Conservation (phyloP, 2,329 filamentous ascomycete genomes). For the Sclerotinia trifoliorum region DNA sequence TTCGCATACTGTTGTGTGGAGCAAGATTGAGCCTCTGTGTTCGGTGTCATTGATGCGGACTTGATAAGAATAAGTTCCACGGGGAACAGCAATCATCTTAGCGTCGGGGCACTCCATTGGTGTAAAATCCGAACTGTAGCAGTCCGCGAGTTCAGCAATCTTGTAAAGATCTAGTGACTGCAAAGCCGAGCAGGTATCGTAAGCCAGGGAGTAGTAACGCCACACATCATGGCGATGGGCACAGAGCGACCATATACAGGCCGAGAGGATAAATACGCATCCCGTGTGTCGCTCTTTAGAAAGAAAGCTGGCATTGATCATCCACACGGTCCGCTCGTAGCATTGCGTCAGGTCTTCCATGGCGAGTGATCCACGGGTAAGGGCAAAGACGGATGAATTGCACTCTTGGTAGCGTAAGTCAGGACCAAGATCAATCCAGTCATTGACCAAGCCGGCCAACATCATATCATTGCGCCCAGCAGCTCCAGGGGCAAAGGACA, state of each 20-base stretch:
- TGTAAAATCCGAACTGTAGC: not conserved
- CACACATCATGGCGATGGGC: not conserved
- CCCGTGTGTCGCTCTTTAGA: not conserved
- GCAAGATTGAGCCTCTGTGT: not conserved
- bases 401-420: slow-evolving; percentile 10
- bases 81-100: not conserved
- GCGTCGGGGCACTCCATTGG: not conserved
- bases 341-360: not conserved
- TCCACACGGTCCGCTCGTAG: not conserved
- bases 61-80: not conserved
- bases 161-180: not conserved
- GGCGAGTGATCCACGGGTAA: not conserved
- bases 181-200: not conserved
- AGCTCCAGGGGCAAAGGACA: not conserved
- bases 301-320: not conserved
- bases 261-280: not conserved
- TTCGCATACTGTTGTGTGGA: not conserved
- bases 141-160: not conserved
- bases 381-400: not conserved
- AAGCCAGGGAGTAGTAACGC: slow-evolving; percentile 1
- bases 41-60: not conserved
- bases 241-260: not conserved
- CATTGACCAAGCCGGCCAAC: not conserved
- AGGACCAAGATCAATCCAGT: slow-evolving; percentile 11
- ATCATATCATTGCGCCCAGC: not conserved